Percentiles rank a stretch among this genome's conserved stretches.
These are phyloP conservation scores for Trichosporon sp. DNA, from an alignment of 1,284 basidiomycete genomes.

Conservation along the genomic window DNA sequence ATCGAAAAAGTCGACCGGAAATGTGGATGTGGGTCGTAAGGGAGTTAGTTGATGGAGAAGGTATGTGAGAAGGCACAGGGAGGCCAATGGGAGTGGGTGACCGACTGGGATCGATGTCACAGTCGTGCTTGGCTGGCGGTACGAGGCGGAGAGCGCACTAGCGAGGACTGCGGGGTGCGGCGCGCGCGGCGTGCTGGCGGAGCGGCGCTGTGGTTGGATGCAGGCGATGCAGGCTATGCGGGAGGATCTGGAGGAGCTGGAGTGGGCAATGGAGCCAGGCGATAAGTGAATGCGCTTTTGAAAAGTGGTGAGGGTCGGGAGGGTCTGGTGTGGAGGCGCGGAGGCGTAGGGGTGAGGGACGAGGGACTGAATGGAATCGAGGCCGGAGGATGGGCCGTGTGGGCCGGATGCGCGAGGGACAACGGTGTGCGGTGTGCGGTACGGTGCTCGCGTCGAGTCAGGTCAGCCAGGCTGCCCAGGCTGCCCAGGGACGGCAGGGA, in stretches of 20 bases:
- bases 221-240: not conserved
- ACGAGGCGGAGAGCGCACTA: not conserved
- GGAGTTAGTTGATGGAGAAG: not conserved
- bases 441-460: not conserved
- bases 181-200: not conserved
- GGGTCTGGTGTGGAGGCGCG: not conserved
- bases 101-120: constrained; percentile 1
- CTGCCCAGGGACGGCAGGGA: not conserved
- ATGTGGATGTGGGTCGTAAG: not conserved
- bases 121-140: not conserved
- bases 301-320: not conserved
- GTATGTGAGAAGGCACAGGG: constrained; percentile 6
- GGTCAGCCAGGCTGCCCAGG: not conserved
- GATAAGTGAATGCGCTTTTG: not conserved
- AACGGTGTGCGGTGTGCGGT: not conserved
- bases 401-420: not conserved
- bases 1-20: not conserved
- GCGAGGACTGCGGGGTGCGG: not conserved
- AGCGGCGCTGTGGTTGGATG: not conserved
- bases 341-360: not conserved
- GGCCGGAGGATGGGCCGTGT: not conserved
- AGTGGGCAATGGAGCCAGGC: constrained; percentile 3
- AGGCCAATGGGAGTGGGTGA: not conserved
- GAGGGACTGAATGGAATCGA: not conserved
- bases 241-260: not conserved